Conservation (phyloP, 331 rosid genomes). For the Acacia pycnantha region DNA sequence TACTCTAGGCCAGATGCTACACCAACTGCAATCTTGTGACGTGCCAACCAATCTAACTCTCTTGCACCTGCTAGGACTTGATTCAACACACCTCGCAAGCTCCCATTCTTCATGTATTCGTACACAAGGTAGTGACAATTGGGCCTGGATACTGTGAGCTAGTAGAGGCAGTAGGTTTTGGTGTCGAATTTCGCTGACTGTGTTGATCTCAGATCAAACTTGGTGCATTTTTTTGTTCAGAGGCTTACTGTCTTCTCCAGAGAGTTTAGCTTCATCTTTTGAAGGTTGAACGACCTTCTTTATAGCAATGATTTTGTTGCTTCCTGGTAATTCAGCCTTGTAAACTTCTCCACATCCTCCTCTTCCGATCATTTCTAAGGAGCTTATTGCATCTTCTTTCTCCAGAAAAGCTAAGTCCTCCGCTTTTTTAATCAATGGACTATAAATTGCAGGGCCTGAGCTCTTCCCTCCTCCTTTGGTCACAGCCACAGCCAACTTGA, state of each 20-base stretch:
- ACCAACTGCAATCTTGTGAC: constrained; percentile 75
- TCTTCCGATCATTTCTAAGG: constrained; percentile 60
- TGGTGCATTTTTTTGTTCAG: constrained; percentile 80
- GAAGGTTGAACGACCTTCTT: constrained; percentile 80
- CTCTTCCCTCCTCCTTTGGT: constrained; percentile 58
- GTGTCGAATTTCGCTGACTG: constrained; percentile 83
- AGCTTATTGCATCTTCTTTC: constrained; percentile 61
- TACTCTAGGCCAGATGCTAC: constrained; percentile 88
- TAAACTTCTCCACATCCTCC: constrained; percentile 91
- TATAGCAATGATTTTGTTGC: constrained; percentile 65
- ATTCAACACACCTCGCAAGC: constrained; percentile 57
- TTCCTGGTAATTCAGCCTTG: constrained; percentile 69
- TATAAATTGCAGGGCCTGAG: constrained; percentile 62
- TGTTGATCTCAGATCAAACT: constrained; percentile 70
- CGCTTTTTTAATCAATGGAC: constrained; percentile 59
- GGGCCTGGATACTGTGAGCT: constrained; percentile 73
- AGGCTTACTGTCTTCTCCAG: constrained; percentile 68
- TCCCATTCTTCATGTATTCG: constrained; percentile 92
- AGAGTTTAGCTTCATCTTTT: constrained; percentile 50
- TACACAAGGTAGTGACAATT: constrained; percentile 85
- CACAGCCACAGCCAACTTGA: constrained; percentile 53
- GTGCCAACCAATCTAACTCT: constrained; percentile 65
- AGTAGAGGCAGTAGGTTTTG: constrained; percentile 75
- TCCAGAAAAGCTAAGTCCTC: constrained; percentile 83
- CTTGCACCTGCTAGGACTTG: constrained; percentile 34